Percentiles rank a stretch among this genome's conserved stretches.
Evolutionary conservation across 2,329 filamentous ascomycete genomes (phyloP).

Genomic region (Zasmidium cellare): DNA sequence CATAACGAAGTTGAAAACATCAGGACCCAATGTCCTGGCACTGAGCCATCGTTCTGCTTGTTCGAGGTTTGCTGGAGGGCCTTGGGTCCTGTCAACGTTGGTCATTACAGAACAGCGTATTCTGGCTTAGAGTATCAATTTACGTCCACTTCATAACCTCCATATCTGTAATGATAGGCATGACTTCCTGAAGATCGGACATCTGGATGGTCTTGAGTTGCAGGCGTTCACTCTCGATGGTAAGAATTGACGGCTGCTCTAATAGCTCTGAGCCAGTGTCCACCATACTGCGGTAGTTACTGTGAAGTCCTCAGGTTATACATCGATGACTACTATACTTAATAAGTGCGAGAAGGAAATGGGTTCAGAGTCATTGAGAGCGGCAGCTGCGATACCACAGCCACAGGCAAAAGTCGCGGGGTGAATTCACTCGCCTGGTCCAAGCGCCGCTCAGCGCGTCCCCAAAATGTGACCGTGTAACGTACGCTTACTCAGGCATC

Average conservation of each 20-base stretch:
- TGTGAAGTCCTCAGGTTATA: neutral
- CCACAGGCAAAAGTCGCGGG: neutral
- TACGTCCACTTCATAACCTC: conserved; percentile 65
- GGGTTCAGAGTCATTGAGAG: neutral
- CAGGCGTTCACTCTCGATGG: conserved; percentile 19
- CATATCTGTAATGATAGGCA: conserved; percentile 56
- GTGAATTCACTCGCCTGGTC: neutral
- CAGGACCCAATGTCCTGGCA: conserved; percentile 35
- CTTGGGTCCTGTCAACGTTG: conserved; percentile 39
- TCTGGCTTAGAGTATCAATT: conserved; percentile 39
- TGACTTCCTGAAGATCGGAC: conserved; percentile 20
- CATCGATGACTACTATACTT: neutral
- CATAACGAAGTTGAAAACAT: conserved; percentile 60
- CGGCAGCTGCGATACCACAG: neutral
- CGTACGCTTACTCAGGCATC: neutral
- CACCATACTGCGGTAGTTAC: neutral
- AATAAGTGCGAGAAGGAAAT: too few relatives aligned
- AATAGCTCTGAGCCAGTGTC: conserved; percentile 10
- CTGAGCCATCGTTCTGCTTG: conserved; percentile 39
- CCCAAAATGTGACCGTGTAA: too few relatives aligned
- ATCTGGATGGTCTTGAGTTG: conserved; percentile 21
- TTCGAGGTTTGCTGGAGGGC: conserved; percentile 15
- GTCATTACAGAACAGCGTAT: conserved; percentile 47
- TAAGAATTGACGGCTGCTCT: conserved; percentile 15
- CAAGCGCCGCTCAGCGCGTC: neutral